Base-by-base conservation (phyloP, 208 protist species). In the Leishmania gerbilli region DNA sequence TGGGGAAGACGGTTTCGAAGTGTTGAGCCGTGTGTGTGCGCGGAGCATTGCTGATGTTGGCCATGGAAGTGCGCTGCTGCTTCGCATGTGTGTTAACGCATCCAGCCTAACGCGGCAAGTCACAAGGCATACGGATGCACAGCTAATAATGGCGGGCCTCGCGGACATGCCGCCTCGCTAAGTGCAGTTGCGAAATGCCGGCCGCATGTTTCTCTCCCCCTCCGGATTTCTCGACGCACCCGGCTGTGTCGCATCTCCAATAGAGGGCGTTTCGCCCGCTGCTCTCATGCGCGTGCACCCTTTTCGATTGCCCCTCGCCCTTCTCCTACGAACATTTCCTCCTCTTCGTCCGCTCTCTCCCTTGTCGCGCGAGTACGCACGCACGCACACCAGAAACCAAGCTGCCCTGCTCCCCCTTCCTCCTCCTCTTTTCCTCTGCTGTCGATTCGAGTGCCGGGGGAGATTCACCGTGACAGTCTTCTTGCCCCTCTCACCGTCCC, bases 371-470 rank as follows among this genome's bases (percentile, higher is more conserved):
- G 1, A 51, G 31, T 2, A 8, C 34, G 6, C 55, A 58, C 42
- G 19, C 40, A 47, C 65, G 49, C 8, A 71, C 37, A 13, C 31
- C 1, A 2, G 37, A 11, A 40, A n/a, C 19, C 3, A 71, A 47
- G 65, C 37, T 45, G 31, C 37, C 2, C 37, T 56, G 42, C 53
- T 77, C 71, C 21, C n/a, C 31, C n/a, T 86, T 55, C 55, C 49
- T 17, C 80, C n/a, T 40, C 24, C 42, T 24, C 77, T 37, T 69
- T 31, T 49, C 6, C 27, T 40, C 60, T 6, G 24, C 60, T 9
- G 60, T 19, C 42, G 24, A 67, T 72, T 47, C 45, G 42, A 53
- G 37, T 72, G 21, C 8, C 49, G 68, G 21, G 40, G 27, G 3
- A n/a, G 42, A 13, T 53, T 53, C 42, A 37, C 31, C 42, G 19